Evolutionary conservation across 306 rosid species (phyloP).

Genomic region (Rosa persica): DNA sequence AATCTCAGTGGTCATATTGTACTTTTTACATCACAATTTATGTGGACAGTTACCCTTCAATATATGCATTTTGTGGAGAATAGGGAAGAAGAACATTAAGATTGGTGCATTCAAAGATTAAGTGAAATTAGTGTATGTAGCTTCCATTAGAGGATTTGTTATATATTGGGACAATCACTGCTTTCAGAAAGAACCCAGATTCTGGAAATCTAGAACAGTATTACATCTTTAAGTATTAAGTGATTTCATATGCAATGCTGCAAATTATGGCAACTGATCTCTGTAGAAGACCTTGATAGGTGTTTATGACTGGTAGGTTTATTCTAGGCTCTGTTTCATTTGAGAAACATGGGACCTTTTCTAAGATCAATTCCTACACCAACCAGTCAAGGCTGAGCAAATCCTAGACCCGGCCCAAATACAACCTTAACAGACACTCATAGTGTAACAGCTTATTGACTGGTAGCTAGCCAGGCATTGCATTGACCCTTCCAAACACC

Average conservation of each 20-base stretch:
- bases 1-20: background rate
- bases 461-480: conserved; percentile 10
- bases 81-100: background rate
- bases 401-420: background rate
- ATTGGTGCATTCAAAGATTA: background rate
- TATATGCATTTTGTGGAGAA: background rate
- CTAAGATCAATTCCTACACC: conserved; percentile 22
- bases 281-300: background rate
- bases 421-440: background rate
- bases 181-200: conserved; percentile 3
- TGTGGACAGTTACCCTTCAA: background rate
- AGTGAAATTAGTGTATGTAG: background rate
- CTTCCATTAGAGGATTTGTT: background rate
- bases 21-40: background rate
- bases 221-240: background rate
- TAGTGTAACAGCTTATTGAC: background rate
- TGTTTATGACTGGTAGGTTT: conserved; percentile 50
- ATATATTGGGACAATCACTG: background rate
- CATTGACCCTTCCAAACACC: background rate
- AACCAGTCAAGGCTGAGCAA: conserved; percentile 36
- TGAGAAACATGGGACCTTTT: conserved; percentile 7
- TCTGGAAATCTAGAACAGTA: background rate
- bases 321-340: background rate
- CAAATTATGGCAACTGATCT: background rate
- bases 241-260: background rate